A percentile compares a stretch with the other conserved stretches of the same genome.
phyloP scores from a whole-genome alignment of 192 early-diverging fungal genomes.

The Backusella circina region DNA sequence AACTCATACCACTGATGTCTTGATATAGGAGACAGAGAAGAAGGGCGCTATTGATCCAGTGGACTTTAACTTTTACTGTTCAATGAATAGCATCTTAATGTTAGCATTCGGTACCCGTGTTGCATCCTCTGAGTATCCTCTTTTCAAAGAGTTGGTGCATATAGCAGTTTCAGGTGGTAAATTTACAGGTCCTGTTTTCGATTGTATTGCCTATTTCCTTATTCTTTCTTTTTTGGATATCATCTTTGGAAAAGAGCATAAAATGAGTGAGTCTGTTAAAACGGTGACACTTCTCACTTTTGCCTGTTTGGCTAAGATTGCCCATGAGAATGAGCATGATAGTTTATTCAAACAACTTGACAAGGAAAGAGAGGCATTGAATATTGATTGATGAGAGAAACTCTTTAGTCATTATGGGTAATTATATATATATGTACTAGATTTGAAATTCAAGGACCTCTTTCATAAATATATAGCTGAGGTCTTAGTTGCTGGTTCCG shows the following conservation, averaged over 20 bases:
- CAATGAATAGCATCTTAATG: neutral
- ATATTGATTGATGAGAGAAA: neutral
- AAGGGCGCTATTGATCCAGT: neutral
- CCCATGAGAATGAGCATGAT: neutral
- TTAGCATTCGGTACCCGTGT: neutral
- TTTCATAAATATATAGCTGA: neutral
- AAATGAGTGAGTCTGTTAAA: neutral
- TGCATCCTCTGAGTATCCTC: neutral
- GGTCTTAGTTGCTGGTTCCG: neutral
- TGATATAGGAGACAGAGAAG: neutral
- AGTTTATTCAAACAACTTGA: neutral
- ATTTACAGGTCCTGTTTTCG: neutral
- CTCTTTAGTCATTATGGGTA: neutral
- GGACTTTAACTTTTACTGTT: neutral
- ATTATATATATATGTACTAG: neutral
- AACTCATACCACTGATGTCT: neutral
- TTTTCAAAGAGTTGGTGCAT: neutral
- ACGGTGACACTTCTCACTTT: neutral
- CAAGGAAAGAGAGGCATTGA: neutral
- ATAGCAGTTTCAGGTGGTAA: neutral
- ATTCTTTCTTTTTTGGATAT: neutral
- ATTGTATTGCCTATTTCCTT: neutral
- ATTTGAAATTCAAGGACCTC: neutral
- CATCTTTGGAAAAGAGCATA: neutral
- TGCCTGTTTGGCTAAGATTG: neutral